A percentile compares a stretch with the other conserved stretches of the same genome.
Conservation (phyloP, 2,329 filamentous ascomycete species). For the Xylaria sp. region DNA sequence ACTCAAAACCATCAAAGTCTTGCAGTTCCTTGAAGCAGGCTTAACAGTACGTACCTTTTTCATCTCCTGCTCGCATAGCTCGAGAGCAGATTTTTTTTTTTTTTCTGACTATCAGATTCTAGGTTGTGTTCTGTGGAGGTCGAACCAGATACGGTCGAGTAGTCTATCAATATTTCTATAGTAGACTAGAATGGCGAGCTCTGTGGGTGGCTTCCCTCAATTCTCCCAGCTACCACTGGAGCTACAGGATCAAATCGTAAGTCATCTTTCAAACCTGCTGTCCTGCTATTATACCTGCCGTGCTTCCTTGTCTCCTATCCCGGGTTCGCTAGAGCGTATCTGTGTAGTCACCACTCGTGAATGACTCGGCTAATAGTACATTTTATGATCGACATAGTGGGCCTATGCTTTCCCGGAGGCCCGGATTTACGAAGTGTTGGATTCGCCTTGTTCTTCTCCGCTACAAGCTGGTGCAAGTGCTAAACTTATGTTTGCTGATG, state of each 20-base stretch:
- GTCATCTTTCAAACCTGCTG: not conserved
- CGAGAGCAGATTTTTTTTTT: not conserved
- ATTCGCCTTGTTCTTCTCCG: slow-evolving; percentile 56
- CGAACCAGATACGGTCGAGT: not conserved
- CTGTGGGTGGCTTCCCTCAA: slow-evolving; percentile 41
- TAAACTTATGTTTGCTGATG: slow-evolving; percentile 60
- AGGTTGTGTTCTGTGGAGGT: not conserved
- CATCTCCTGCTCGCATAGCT: not conserved
- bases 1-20: not conserved
- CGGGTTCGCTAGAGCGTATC: not conserved
- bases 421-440: slow-evolving; percentile 60
- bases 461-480: slow-evolving; percentile 53
- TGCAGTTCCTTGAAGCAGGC: not conserved
- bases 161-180: not conserved
- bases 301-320: not conserved
- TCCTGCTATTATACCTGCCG: not conserved
- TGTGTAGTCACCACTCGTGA: not conserved
- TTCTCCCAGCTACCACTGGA: slow-evolving; percentile 56
- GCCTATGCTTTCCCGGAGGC: slow-evolving; percentile 57
- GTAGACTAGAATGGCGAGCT: slow-evolving; percentile 22
- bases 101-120: not conserved
- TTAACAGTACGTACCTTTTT: not conserved
- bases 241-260: slow-evolving; percentile 56
- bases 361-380: slow-evolving; percentile 15
- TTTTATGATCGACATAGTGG: slow-evolving; percentile 48